Conservation (phyloP, 805 yeast genomes). For the Phaffomyces thermotolerans region DNA sequence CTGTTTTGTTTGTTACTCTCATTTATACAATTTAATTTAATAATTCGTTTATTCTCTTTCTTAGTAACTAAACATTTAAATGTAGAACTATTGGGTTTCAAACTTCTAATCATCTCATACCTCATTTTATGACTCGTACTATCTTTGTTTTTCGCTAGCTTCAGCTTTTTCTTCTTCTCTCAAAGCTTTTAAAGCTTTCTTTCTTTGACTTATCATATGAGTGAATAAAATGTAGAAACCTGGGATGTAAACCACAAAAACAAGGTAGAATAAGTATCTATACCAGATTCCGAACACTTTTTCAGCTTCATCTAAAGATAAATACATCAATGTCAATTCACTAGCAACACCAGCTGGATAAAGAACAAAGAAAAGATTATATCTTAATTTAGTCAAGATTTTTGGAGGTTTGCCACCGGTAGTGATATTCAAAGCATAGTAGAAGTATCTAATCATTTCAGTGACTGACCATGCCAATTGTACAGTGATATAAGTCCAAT, state of each 20-base stretch:
- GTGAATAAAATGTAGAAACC: constrained; percentile 79
- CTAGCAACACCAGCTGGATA: constrained; percentile 92
- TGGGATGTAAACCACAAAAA: constrained; percentile 69
- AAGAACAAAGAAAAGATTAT: constrained; percentile 71
- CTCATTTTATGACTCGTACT: no score
- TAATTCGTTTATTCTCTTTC: no score
- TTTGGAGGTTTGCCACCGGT: constrained; percentile 47
- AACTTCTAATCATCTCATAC: no score
- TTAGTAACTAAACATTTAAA: no score
- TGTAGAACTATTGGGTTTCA: no score
- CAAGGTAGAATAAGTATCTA: constrained; percentile 46
- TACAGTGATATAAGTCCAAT: constrained; percentile 59
- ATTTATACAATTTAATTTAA: background rate
- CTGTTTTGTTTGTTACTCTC: background rate
- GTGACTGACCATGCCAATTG: constrained; percentile 87
- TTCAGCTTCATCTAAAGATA: constrained; percentile 67
- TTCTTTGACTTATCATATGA: constrained; percentile 86
- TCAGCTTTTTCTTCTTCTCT: constrained; percentile 4
- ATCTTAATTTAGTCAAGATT: constrained; percentile 63
- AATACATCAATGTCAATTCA: constrained; percentile 63
- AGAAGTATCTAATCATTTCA: constrained; percentile 86
- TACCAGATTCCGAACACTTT: constrained; percentile 41
- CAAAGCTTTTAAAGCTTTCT: constrained; percentile 54
- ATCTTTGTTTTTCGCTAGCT: background rate
- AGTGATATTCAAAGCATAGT: constrained; percentile 64